These are phyloP conservation scores for Debaryomyces nepalensis DNA, from an alignment of 1,139 yeast species.

Conservation along the genomic window DNA sequence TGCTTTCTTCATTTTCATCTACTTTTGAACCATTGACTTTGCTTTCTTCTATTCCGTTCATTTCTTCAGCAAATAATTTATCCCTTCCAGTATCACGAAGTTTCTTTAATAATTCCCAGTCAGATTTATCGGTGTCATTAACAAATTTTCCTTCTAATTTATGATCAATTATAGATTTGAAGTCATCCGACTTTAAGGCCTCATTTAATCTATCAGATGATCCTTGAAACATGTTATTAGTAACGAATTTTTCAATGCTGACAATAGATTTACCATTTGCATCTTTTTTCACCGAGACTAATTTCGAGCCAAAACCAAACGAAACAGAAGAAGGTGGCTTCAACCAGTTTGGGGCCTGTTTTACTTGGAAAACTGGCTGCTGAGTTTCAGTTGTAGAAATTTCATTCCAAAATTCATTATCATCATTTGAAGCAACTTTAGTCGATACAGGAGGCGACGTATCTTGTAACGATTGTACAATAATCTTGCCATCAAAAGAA, in stretches of 20 bases:
- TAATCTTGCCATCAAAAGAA: slow-evolving; percentile 86
- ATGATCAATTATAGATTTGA: slow-evolving; percentile 56
- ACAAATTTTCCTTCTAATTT: slow-evolving; percentile 47
- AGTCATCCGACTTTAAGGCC: slow-evolving; percentile 64
- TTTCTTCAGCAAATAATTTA: slow-evolving; percentile 32
- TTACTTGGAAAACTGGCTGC: slow-evolving; percentile 66
- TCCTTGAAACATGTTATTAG: slow-evolving; percentile 39
- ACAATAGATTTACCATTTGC: slow-evolving; percentile 51
- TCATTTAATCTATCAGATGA: slow-evolving; percentile 54
- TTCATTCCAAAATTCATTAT: slow-evolving; percentile 77
- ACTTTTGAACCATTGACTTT: slow-evolving; percentile 12
- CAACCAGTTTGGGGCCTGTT: slow-evolving; percentile 92
- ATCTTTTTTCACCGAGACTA: slow-evolving; percentile 59
- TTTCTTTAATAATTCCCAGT: slow-evolving; percentile 76
- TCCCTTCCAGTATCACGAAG: slow-evolving; percentile 56
- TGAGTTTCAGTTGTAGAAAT: slow-evolving; percentile 75
- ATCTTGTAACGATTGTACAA: slow-evolving; percentile 87
- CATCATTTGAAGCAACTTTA: slow-evolving; percentile 59
- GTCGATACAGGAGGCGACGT: slow-evolving; percentile 59
- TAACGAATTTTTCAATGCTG: slow-evolving; percentile 53
- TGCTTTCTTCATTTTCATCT: slow-evolving; percentile 25
- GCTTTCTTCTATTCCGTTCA: slow-evolving; percentile 23
- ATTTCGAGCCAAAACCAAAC: slow-evolving; percentile 94
- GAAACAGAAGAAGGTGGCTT: slow-evolving; percentile 73
- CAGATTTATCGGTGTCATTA: slow-evolving; percentile 57